These are phyloP conservation scores for Sequoiadendron giganteum DNA, from an alignment of 75 land plant species.

Conservation along the genomic window DNA sequence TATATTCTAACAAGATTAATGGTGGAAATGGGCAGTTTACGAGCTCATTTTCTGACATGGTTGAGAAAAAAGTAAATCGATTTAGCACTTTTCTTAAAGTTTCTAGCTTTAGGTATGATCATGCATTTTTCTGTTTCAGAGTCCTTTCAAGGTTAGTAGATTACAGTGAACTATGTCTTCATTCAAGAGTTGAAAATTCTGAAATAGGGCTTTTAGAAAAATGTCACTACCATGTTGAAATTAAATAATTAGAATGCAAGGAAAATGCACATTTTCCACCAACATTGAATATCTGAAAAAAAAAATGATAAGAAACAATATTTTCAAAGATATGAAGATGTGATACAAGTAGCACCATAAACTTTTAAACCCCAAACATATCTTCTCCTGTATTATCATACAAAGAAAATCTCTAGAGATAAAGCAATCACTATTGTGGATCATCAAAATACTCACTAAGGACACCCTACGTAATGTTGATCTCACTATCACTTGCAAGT, in stretches of 20 bases:
- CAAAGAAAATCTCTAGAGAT: too few relatives aligned
- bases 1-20: slow-evolving; percentile 1
- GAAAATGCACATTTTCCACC: background rate
- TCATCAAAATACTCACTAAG: too few relatives aligned
- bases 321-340: too few relatives aligned
- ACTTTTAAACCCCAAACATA: too few relatives aligned
- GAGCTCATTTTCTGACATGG: background rate
- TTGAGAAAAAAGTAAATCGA: background rate
- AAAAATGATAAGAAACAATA: background rate
- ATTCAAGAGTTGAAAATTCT: background rate
- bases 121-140: background rate
- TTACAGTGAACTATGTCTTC: background rate
- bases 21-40: slow-evolving; percentile 7
- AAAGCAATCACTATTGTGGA: too few relatives aligned
- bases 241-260: background rate
- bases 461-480: too few relatives aligned
- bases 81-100: background rate
- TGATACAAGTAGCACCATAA: too few relatives aligned
- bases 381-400: too few relatives aligned
- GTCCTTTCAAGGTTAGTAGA: background rate
- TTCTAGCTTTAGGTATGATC: background rate
- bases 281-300: background rate
- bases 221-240: background rate
- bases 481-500: too few relatives aligned
- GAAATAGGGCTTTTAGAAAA: background rate